A percentile compares a stretch with the other conserved stretches of the same genome.
phyloP scores from a whole-genome alignment of 2,329 filamentous ascomycete species.

The Fusarium stilboides region DNA sequence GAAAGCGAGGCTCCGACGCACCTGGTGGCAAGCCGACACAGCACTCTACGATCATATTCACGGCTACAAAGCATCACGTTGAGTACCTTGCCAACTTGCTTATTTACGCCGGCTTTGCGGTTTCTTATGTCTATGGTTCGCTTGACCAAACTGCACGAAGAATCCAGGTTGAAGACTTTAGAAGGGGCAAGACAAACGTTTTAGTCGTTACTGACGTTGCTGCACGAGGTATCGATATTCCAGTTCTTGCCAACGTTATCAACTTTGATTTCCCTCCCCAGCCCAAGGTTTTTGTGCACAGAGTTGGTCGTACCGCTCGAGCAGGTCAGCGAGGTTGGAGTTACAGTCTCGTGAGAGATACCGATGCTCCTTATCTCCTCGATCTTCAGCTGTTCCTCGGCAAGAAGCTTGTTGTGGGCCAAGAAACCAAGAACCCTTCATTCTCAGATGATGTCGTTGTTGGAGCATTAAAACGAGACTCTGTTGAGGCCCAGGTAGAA shows the following conservation, averaged over 20 bases:
- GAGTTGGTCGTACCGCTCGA: conserved; percentile 95
- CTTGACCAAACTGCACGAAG: conserved; percentile 94
- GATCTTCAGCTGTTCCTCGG: conserved; percentile 96
- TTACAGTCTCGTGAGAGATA: conserved; percentile 90
- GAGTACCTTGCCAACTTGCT: conserved; percentile 91
- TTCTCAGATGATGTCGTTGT: conserved; percentile 89
- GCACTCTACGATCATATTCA: conserved; percentile 95
- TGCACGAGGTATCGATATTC: conserved; percentile 97
- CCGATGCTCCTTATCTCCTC: conserved; percentile 91
- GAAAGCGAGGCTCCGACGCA: conserved; percentile 74
- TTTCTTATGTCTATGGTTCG: conserved; percentile 95
- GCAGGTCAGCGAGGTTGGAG: conserved; percentile 94
- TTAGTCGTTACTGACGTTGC: conserved; percentile 97
- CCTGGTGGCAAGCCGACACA: conserved; percentile 79
- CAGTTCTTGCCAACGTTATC: conserved; percentile 94
- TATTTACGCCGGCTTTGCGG: conserved; percentile 84
- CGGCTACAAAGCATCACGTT: conserved; percentile 96
- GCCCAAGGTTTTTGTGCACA: conserved; percentile 96
- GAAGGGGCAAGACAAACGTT: conserved; percentile 87
- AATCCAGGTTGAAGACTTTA: conserved; percentile 92
- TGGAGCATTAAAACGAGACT: conserved; percentile 80
- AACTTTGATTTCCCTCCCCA: conserved; percentile 99
- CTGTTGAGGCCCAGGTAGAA: conserved; percentile 83
- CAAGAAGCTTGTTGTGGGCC: conserved; percentile 84
- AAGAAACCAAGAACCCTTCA: conserved; percentile 73